Percentiles rank a stretch among this genome's conserved stretches.
phyloP scores from a whole-genome alignment of 1,284 basidiomycete genomes.

The Puccinia triticina region DNA sequence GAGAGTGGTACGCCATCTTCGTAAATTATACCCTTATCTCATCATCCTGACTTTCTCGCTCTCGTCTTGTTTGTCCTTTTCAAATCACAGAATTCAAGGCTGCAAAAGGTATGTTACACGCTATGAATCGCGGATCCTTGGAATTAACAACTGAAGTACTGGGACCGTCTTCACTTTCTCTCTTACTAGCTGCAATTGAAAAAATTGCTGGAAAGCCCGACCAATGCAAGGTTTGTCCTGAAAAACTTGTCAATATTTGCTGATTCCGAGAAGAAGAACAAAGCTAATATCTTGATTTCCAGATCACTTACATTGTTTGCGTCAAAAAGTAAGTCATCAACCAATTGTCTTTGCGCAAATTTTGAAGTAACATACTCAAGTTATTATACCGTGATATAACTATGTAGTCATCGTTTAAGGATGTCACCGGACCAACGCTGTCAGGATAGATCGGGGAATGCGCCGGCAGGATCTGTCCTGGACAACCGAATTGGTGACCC shows the following conservation, averaged over 20 bases:
- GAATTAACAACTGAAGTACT: neutral
- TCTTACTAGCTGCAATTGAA: slow-evolving; percentile 28
- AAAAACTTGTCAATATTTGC: neutral
- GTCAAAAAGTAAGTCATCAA: slow-evolving; percentile 33
- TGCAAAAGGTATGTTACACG: slow-evolving; percentile 29
- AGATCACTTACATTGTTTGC: slow-evolving; percentile 49
- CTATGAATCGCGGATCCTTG: neutral
- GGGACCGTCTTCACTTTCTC: neutral
- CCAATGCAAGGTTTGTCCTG: slow-evolving; percentile 38
- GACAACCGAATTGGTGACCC: slow-evolving; percentile 41
- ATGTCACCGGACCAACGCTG: neutral
- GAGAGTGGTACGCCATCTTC: slow-evolving; percentile 21
- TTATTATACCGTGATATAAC: too few species aligned
- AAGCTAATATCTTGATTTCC: neutral
- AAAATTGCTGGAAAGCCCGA: slow-evolving; percentile 17
- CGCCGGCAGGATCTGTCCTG: slow-evolving; percentile 32
- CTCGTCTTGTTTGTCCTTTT: neutral
- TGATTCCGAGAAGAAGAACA: neutral
- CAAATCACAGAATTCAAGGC: slow-evolving; percentile 28
- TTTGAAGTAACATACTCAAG: neutral
- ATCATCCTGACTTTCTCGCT: neutral
- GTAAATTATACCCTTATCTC: neutral
- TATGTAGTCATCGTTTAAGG: slow-evolving; percentile 30
- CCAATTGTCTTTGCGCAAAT: neutral
- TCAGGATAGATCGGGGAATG: slow-evolving; percentile 39